Percentiles rank a stretch among this genome's conserved stretches.
Conservation (phyloP, 768 basidiomycete species). For the Tulasnella sp. region DNA sequence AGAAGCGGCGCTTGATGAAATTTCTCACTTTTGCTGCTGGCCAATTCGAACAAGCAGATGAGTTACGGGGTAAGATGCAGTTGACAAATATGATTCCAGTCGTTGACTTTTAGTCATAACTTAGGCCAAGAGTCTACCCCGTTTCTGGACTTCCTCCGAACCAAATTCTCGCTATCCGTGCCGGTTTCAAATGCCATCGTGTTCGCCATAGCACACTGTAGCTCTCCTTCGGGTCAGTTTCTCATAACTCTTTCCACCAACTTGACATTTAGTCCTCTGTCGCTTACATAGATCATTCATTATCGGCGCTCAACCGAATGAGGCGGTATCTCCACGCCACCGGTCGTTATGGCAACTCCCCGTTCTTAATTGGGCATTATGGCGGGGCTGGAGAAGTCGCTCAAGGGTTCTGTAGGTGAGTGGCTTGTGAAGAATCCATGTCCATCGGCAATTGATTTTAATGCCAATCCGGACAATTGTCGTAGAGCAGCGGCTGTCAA, state of each 20-base stretch:
- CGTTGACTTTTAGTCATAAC: background rate
- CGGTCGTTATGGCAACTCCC: conserved; percentile 77
- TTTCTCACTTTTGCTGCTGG: conserved; percentile 73
- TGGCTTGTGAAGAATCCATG: conserved; percentile 7
- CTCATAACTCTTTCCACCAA: background rate
- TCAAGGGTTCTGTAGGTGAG: conserved; percentile 59
- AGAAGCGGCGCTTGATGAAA: conserved; percentile 87
- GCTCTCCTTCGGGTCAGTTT: conserved; percentile 42
- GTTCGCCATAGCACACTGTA: conserved; percentile 70
- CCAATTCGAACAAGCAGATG: conserved; percentile 47
- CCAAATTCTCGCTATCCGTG: conserved; percentile 51
- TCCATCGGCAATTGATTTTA: no score
- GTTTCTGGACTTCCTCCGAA: conserved; percentile 54
- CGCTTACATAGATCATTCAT: conserved; percentile 45
- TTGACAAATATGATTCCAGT: background rate
- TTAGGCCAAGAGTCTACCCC: conserved; percentile 43
- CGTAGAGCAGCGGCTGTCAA: conserved; percentile 75
- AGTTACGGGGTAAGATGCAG: conserved; percentile 30
- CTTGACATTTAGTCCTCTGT: conserved; percentile 3
- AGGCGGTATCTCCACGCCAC: conserved; percentile 63
- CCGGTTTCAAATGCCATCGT: conserved; percentile 51
- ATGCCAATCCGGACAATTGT: no score
- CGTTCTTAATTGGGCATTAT: conserved; percentile 91
- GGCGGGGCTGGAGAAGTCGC: conserved; percentile 87
- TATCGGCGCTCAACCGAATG: conserved; percentile 57